phyloP scores from a whole-genome alignment of 2,329 filamentous ascomycete species.

The Huntiella moniliformis region DNA sequence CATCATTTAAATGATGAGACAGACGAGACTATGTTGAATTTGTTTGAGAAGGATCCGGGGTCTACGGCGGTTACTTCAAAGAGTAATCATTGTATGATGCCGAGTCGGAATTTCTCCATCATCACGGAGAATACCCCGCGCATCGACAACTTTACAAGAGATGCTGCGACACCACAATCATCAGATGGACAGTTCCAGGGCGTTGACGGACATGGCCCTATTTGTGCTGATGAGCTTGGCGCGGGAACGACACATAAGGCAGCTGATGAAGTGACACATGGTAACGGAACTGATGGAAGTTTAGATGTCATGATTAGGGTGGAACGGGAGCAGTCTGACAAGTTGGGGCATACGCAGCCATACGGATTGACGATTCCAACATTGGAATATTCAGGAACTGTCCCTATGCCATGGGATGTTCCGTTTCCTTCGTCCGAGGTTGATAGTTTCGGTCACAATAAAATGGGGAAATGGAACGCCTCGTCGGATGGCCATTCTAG shows the following conservation, averaged over 20 bases:
- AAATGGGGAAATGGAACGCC: no score
- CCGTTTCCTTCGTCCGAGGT: slow-evolving; percentile 11
- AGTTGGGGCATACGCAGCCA: slow-evolving; percentile 56
- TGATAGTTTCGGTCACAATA: neutral
- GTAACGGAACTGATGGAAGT: slow-evolving; percentile 36
- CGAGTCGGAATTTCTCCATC: slow-evolving; percentile 83
- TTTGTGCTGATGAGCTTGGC: slow-evolving; percentile 58
- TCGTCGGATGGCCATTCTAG: no score
- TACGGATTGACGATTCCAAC: slow-evolving; percentile 78
- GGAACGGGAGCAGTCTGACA: slow-evolving; percentile 71
- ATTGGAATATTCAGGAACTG: slow-evolving; percentile 25
- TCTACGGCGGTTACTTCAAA: slow-evolving; percentile 50
- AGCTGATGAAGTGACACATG: slow-evolving; percentile 36
- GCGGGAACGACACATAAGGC: slow-evolving; percentile 66
- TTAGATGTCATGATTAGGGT: slow-evolving; percentile 75
- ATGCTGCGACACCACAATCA: slow-evolving; percentile 8
- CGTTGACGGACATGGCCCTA: slow-evolving; percentile 48
- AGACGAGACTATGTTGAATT: slow-evolving; percentile 81
- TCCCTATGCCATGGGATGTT: slow-evolving; percentile 13
- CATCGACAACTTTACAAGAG: neutral
- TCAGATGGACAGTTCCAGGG: slow-evolving; percentile 19
- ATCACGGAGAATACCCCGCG: slow-evolving; percentile 71
- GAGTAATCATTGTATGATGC: slow-evolving; percentile 73
- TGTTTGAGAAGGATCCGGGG: slow-evolving; percentile 82
- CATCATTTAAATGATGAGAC: slow-evolving; percentile 53